Evolutionary conservation across 805 yeast species (phyloP), one percentile per base, ranked within the genome.

Genomic region (Metschnikowia proteae): DNA sequence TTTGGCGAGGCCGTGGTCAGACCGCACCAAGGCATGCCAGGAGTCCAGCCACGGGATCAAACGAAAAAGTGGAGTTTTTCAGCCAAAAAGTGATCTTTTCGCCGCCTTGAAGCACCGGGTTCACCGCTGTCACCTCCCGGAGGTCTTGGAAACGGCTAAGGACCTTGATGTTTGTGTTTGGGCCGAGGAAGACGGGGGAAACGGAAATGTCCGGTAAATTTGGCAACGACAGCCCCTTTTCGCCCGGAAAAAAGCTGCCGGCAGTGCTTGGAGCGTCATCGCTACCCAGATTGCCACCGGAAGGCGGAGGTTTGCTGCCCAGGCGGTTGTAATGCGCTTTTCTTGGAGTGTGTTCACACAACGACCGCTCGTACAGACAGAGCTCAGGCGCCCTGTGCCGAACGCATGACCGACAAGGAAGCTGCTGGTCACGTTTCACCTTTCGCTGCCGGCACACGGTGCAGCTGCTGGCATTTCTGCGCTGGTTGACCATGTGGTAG

Each of bases 321-420:
- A 4, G 30, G 7, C 5, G 36, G 36, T 33, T 22, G 26, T 7
- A 7, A 5, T n/a, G 37, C 3, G 10, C 37, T 9, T 34, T 35
- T 25, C 26, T 26, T 7, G 3, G 11, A 9, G 34, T 1, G 35
- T 17, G 1, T 1, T 10, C 28, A 3, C 22, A 6, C 6, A 3
- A 29, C 7, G 30, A 13, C 10, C 30, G 39, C 33, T 47, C 50
- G 38, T 56, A 57, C 7, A 46, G 36, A 29, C 60, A 57, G 34
- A 38, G 9, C 25, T 46, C 51, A 6, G 51, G 38, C 3, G 53
- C 29, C 34, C 49, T 50, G 48, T 54, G 58, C 28, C 49, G 46
- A 9, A 51, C 38, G 30, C 61, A 57, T 17, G 56, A 47, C 3
- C 43, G 11, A 38, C 61, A 57, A 2, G 61, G 61, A 11, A 37